Conservation (phyloP, 1,284 basidiomycete genomes). For the Ustilago loliicola region DNA sequence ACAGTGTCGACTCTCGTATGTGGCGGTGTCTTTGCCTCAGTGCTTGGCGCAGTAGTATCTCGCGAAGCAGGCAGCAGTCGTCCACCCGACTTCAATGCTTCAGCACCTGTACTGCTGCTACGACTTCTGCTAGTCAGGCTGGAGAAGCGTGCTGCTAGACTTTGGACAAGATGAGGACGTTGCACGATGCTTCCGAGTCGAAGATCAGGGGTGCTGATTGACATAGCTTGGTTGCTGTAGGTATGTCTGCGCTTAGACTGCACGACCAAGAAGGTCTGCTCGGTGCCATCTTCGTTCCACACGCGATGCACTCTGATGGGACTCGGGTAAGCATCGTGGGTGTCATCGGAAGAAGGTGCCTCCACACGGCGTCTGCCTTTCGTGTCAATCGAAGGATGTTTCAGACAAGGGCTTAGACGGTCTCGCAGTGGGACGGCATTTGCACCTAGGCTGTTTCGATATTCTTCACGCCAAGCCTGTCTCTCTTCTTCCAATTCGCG, state of each 20-base stretch:
- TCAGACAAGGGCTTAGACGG: slow-evolving; percentile 24
- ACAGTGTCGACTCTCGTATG: background rate
- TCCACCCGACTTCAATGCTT: background rate
- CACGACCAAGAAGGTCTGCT: slow-evolving; percentile 28
- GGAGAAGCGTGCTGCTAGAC: slow-evolving; percentile 1
- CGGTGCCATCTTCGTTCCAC: slow-evolving; percentile 21
- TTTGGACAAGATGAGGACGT: slow-evolving; percentile 3
- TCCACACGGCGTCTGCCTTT: background rate
- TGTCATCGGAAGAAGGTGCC: background rate
- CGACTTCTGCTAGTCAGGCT: slow-evolving; percentile 1
- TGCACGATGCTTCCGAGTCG: background rate
- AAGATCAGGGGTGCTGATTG: slow-evolving; percentile 27
- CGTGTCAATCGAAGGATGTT: slow-evolving; percentile 7
- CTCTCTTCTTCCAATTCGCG: slow-evolving; percentile 24
- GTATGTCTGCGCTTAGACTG: slow-evolving; percentile 4
- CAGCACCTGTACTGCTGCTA: background rate
- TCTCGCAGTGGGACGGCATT: slow-evolving; percentile 3
- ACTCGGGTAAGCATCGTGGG: background rate
- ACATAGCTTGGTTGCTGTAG: slow-evolving; percentile 3
- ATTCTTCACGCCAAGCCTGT: slow-evolving; percentile 31
- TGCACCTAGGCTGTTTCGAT: slow-evolving; percentile 16
- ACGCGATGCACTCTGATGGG: slow-evolving; percentile 27
- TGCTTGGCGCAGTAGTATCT: background rate
- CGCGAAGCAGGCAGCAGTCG: background rate
- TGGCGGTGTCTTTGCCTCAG: background rate